These are phyloP conservation scores for Hypoxylon crocopeplum DNA, from an alignment of 495 filamentous ascomycete species.

Conservation along the genomic window DNA sequence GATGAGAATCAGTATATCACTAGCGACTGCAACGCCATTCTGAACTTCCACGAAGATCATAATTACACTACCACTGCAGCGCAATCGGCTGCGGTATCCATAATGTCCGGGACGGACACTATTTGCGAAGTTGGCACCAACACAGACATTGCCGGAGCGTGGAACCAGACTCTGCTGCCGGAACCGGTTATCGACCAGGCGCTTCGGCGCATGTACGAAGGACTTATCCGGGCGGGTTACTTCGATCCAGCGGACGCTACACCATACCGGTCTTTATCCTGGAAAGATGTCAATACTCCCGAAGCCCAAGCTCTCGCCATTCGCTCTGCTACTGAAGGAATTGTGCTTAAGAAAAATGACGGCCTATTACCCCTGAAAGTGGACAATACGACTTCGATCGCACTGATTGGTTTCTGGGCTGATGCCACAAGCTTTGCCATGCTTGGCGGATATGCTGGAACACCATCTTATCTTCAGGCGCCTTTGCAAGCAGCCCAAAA, in stretches of 20 bases:
- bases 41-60: constrained; percentile 46
- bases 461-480: constrained; percentile 42
- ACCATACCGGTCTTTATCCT: constrained; percentile 40
- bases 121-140: constrained; percentile 43
- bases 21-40: constrained; percentile 55
- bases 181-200: constrained; percentile 45
- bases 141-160: constrained; percentile 42
- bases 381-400: constrained; percentile 38
- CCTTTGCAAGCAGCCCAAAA: constrained; percentile 45
- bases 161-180: constrained; percentile 37
- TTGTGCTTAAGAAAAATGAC: constrained; percentile 52
- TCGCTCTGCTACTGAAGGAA: constrained; percentile 44
- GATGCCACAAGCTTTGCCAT: constrained; percentile 39
- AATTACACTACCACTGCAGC: constrained; percentile 44
- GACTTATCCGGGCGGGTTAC: constrained; percentile 45
- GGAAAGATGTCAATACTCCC: constrained; percentile 41
- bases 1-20: constrained; percentile 51
- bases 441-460: constrained; percentile 51
- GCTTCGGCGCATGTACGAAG: constrained; percentile 44
- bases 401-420: constrained; percentile 53
- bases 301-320: constrained; percentile 40
- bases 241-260: constrained; percentile 41
- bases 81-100: constrained; percentile 44
- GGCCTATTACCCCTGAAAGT: constrained; percentile 41
- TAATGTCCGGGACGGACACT: constrained; percentile 47